Evolutionary conservation across 2,329 filamentous ascomycete genomes (phyloP).

Genomic region (Colletotrichum liaoningense): DNA sequence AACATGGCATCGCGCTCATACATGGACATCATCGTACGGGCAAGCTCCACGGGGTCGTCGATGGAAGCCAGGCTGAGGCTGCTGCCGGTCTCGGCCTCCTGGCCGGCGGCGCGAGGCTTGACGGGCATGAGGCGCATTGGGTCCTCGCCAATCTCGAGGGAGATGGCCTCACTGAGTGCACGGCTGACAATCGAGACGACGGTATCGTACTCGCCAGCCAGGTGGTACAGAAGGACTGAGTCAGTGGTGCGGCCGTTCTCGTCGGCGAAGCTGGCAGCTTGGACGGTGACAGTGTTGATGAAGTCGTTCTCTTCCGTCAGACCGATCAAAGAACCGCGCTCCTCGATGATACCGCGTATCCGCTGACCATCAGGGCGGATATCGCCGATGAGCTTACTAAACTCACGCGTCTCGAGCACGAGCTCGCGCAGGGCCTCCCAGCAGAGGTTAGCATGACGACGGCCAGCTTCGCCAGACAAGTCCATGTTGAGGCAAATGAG

Average conservation of each 20-base stretch:
- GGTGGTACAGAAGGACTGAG: slow-evolving; percentile 92
- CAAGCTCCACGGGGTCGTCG: slow-evolving; percentile 70
- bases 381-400: slow-evolving; percentile 92
- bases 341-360: slow-evolving; percentile 88
- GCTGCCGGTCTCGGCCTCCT: slow-evolving; percentile 55
- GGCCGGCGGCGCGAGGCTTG: slow-evolving; percentile 71
- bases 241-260: slow-evolving; percentile 95
- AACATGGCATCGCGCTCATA: slow-evolving; percentile 72
- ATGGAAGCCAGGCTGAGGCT: slow-evolving; percentile 72
- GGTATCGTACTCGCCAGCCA: slow-evolving; percentile 94
- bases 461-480: slow-evolving; percentile 77
- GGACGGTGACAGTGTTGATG: slow-evolving; percentile 89
- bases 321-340: slow-evolving; percentile 84
- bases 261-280: slow-evolving; percentile 92
- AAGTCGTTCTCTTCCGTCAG: slow-evolving; percentile 85
- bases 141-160: slow-evolving; percentile 86
- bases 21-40: slow-evolving; percentile 71
- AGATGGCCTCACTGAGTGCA: slow-evolving; percentile 88
- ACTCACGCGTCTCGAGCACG: slow-evolving; percentile 96
- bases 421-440: slow-evolving; percentile 94
- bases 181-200: slow-evolving; percentile 93
- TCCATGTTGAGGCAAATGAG: slow-evolving; percentile 94
- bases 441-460: slow-evolving; percentile 83
- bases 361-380: slow-evolving; percentile 87
- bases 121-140: slow-evolving; percentile 82